Evolutionary conservation across 495 filamentous ascomycete genomes (phyloP), one percentile per base, ranked within the genome.

Genomic region (Penicillium nucicola): DNA sequence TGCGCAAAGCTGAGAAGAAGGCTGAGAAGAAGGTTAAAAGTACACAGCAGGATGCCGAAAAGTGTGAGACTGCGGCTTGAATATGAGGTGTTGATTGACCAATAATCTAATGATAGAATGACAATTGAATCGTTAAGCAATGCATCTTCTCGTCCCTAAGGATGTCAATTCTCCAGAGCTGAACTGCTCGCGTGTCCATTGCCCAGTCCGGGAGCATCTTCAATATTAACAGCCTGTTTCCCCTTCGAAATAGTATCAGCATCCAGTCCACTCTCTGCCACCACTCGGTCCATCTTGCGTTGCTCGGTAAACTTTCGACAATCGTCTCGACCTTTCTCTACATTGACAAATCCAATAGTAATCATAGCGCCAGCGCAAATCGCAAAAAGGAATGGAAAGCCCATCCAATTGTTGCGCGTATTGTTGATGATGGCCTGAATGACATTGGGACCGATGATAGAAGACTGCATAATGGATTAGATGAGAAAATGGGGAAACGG

Each of bases 321-420:
- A 42, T 77, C 72, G 38, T 72, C 68, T n/a, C 73, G 66, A 9
- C 76, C 74, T 23, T 76, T 75, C 32, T 77, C 71, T 17, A 77
- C 52, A 55, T 78, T 65, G 30, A 77, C 68, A 35, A 76, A 74
- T 11, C 58, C 63, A 35, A 77, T 73, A 0, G 60, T 61, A 19
- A 75, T 60, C 60, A 72, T 76, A 6, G 76, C 73, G 1, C 53
- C 61, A 1, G 60, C 23, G 40, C 76, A 77, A 9, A 78, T 60
- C 1, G 70, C 62, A 45, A 78, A 77, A 0, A 78, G 61, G 37
- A 78, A 78, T 9, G 72, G 76, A 33, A 77, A 78, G 4, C 76
- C 74, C 69, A 76, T 75, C 76, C 76, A 77, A 42, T 72, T 75
- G 45, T 77, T 77, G 34, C 69, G 66, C 1, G 71, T 76, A 32